Evolutionary conservation across 1,284 basidiomycete genomes (phyloP).

Genomic region (Malassezia nana): DNA sequence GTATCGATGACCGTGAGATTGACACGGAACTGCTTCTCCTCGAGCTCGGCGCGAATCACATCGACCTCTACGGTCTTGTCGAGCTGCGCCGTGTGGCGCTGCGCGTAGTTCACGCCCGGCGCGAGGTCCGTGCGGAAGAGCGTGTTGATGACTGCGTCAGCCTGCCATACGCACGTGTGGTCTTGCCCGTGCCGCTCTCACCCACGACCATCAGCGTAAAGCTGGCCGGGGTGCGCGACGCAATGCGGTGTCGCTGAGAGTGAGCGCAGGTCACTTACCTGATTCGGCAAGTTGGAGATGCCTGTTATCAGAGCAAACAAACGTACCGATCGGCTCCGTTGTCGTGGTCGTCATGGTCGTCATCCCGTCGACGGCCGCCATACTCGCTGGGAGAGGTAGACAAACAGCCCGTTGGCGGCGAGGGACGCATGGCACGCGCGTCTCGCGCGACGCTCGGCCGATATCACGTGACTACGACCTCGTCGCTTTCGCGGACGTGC

Average conservation of each 20-base stretch:
- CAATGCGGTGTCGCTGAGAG: constrained; percentile 50
- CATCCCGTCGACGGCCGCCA: constrained; percentile 17
- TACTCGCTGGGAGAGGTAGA: constrained; percentile 2
- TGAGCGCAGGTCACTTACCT: constrained; percentile 55
- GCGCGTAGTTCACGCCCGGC: constrained; percentile 76
- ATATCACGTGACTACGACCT: neutral
- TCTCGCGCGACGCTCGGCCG: neutral
- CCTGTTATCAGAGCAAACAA: constrained; percentile 20
- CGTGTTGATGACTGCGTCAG: constrained; percentile 67
- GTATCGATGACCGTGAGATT: constrained; percentile 98
- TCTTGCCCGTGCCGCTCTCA: constrained; percentile 53
- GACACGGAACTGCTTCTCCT: constrained; percentile 98
- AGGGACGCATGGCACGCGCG: neutral
- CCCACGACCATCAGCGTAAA: constrained; percentile 99
- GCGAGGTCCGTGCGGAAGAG: constrained; percentile 97
- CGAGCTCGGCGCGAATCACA: constrained; percentile 62
- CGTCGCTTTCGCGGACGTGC: neutral
- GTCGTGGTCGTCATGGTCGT: constrained; percentile 19
- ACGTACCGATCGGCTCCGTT: constrained; percentile 19
- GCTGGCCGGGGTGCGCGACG: constrained; percentile 89
- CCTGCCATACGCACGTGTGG: constrained; percentile 27
- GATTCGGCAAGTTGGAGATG: constrained; percentile 92
- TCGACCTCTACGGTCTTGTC: constrained; percentile 87
- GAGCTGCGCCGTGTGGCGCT: constrained; percentile 87
- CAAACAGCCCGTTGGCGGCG: constrained; percentile 11